Percentiles rank a stretch among this genome's conserved stretches.
Conservation (phyloP, 805 yeast genomes). For the Hyphopichia homilentoma region DNA sequence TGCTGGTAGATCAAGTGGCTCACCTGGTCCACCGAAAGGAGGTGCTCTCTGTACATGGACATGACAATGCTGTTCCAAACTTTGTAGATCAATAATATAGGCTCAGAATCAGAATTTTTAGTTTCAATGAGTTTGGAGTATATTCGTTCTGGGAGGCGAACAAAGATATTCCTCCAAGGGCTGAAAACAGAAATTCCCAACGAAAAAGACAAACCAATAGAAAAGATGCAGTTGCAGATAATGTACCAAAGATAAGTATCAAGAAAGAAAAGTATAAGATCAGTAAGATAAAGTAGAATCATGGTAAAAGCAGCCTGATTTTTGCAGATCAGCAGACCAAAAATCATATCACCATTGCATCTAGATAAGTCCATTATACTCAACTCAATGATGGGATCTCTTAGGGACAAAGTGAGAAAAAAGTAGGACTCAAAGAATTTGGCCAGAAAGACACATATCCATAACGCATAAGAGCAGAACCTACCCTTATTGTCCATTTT, state of each 20-base stretch:
- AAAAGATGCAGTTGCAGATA: slow-evolving; percentile 32
- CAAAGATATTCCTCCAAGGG: slow-evolving; percentile 36
- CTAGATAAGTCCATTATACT: slow-evolving; percentile 22
- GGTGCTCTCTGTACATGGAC: slow-evolving; percentile 35
- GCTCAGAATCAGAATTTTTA: slow-evolving; percentile 6
- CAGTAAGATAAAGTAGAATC: slow-evolving; percentile 19
- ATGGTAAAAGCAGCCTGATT: slow-evolving; percentile 26
- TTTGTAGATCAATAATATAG: slow-evolving; percentile 16
- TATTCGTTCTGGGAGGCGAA: slow-evolving; percentile 33
- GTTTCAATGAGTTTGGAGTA: slow-evolving; percentile 20
- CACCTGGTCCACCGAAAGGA: slow-evolving; percentile 40
- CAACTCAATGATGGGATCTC: slow-evolving; percentile 30
- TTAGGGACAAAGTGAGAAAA: slow-evolving; percentile 31
- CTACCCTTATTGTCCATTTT: slow-evolving; percentile 16
- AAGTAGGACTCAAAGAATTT: slow-evolving; percentile 35
- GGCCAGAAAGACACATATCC: slow-evolving; percentile 29
- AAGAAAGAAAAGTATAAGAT: slow-evolving; percentile 32
- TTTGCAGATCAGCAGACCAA: slow-evolving; percentile 20
- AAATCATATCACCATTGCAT: slow-evolving; percentile 23
- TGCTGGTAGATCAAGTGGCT: slow-evolving; percentile 25
- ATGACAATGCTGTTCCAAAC: slow-evolving; percentile 27
- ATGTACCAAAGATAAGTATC: slow-evolving; percentile 41
- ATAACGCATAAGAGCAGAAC: slow-evolving; percentile 21
- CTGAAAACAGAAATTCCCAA: slow-evolving; percentile 32
- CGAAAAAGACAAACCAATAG: slow-evolving; percentile 27